A percentile compares a stretch with the other conserved stretches of the same genome.
Evolutionary conservation across 352 stramenopile species (phyloP).

Genomic region (Pythium brassicae): DNA sequence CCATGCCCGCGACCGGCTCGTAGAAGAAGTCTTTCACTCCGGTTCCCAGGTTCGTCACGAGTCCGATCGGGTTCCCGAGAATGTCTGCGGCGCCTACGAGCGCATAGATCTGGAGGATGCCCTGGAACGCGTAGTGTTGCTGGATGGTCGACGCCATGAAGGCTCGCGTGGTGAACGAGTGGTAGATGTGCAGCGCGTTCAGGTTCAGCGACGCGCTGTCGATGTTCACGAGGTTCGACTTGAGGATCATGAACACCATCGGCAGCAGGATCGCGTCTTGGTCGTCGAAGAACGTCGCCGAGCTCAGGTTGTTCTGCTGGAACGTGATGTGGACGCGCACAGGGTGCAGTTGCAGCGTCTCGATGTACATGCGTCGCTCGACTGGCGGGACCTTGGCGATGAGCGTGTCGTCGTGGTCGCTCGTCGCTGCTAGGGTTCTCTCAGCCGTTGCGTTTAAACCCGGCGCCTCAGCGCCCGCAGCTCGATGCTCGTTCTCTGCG

Average conservation of each 20-base stretch:
- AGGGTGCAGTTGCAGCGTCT: conserved; percentile 77
- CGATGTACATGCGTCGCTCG: conserved; percentile 79
- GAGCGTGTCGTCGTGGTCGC: conserved; percentile 1
- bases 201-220: conserved; percentile 75
- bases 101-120: conserved; percentile 78
- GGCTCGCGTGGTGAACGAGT: conserved; percentile 65
- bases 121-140: conserved; percentile 80
- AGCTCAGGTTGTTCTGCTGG: conserved; percentile 54
- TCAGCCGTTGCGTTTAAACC: not conserved
- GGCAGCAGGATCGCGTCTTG: conserved; percentile 43
- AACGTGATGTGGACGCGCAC: conserved; percentile 79
- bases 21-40: conserved; percentile 92
- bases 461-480: too few relatives aligned
- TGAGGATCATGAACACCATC: conserved; percentile 52
- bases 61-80: conserved; percentile 86
- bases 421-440: not conserved
- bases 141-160: conserved; percentile 75
- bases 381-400: conserved; percentile 23
- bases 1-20: conserved; percentile 82
- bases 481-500: not conserved
- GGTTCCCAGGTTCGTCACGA: conserved; percentile 84
- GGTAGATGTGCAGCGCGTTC: conserved; percentile 79
- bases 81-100: conserved; percentile 73
- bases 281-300: conserved; percentile 35
- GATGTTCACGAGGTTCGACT: conserved; percentile 70